Evolutionary conservation across 495 filamentous ascomycete species (phyloP), one percentile per base, ranked within the genome.

Genomic region (Tricharina praecox): DNA sequence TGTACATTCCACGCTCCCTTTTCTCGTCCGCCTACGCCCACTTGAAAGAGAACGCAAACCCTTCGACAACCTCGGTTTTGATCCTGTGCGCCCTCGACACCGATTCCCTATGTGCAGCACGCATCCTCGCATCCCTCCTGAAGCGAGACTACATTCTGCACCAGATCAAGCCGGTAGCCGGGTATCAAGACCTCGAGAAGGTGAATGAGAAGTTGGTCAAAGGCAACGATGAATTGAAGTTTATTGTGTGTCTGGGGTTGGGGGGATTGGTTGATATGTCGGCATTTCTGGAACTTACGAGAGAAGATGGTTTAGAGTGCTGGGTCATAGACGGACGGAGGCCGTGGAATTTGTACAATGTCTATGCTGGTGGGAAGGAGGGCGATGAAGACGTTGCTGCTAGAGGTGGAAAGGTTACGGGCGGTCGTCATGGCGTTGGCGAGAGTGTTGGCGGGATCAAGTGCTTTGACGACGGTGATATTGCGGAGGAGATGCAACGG

Each of bases 121-220:
- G 87, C 43, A 96, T 97, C 46, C 74, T 97, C 13, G 90, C 90
- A 1, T 72, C 77, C 11, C 72, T 96, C 15, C 70, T 97, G 42
- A 94, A 88, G 68, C 81, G 85, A 68, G 90, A 97, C 69, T 96
- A 88, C 61, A 92, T 97, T 53, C 79, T 80, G n/a, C 88, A 96
- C 66, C 95, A 93, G 69, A 93, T 96, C 50, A 83, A 93, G 54
- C 90, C 92, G 3, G 78, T 97, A 28, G 74, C 81, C 13, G 90
- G 90, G 25, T 95, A 95, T 77, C 78, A 76, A 52, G 90, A 96
- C 58, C 78, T 97, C 30, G 68, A 81, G 56, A 50, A 52, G 8
- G 39, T 61, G 18, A 61, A 61, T 21, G 32, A 46, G 20, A 50
- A 50, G 0, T 48, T 61, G 4, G 20, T 61, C 4, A 54, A 41